These are phyloP conservation scores for Sordariomycetes sp. DNA, from an alignment of 2,329 filamentous ascomycete species.

Conservation along the genomic window DNA sequence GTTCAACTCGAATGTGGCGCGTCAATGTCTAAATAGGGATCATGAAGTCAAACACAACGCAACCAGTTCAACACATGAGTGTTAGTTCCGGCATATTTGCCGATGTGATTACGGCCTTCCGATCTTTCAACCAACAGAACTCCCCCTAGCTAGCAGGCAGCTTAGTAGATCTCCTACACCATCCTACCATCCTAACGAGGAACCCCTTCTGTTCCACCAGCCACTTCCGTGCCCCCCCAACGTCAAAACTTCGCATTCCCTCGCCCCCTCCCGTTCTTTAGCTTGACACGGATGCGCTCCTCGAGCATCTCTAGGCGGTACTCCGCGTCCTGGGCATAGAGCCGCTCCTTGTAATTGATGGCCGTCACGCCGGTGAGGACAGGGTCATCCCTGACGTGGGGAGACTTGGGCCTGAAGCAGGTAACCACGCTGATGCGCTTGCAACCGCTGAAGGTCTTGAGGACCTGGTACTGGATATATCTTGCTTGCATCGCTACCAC, in stretches of 20 bases:
- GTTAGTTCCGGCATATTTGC: too few species aligned
- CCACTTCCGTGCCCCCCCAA: constrained; percentile 7
- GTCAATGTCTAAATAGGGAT: too few species aligned
- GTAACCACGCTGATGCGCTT: not conserved
- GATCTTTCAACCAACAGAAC: too few species aligned
- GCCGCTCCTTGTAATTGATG: constrained; percentile 40
- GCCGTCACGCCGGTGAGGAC: constrained; percentile 45
- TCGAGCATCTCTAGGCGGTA: constrained; percentile 52
- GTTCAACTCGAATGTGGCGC: too few species aligned
- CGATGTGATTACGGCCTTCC: too few species aligned
- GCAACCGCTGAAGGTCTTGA: not conserved
- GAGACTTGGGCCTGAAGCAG: constrained; percentile 45
- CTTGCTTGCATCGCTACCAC: constrained; percentile 48
- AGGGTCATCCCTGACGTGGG: constrained; percentile 42
- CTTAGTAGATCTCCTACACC: constrained; percentile 5
- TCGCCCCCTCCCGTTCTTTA: constrained; percentile 7
- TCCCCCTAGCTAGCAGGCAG: too few species aligned
- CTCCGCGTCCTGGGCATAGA: constrained; percentile 48
- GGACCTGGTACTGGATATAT: not conserved
- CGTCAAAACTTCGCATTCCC: constrained; percentile 8
- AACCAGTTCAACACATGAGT: too few species aligned
- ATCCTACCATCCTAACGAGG: constrained; percentile 12
- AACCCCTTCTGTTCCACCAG: constrained; percentile 12
- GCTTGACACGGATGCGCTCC: constrained; percentile 25
- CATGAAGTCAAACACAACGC: too few species aligned